phyloP scores from a whole-genome alignment of 2,329 filamentous ascomycete species.

The Colletotrichum gigasporum region DNA sequence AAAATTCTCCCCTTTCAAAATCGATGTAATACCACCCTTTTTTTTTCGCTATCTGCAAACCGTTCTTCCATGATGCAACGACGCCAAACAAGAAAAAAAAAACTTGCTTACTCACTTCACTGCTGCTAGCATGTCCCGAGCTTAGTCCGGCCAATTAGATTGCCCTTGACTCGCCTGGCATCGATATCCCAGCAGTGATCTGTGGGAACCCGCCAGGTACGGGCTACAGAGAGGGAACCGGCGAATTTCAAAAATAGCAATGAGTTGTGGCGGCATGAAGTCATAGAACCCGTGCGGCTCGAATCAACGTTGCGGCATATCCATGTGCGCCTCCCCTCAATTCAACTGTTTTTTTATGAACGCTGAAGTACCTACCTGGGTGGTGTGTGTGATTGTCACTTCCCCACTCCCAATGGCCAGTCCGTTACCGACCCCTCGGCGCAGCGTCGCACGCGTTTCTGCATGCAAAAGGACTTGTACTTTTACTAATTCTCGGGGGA shows the following conservation, averaged over 20 bases:
- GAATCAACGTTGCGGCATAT: background rate
- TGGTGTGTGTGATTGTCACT: slow-evolving; percentile 15
- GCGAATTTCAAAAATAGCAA: background rate
- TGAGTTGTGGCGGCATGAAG: background rate
- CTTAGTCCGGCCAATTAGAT: slow-evolving; percentile 1
- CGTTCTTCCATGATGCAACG: slow-evolving; percentile 11
- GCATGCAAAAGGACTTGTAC: background rate
- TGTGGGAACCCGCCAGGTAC: background rate
- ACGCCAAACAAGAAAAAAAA: background rate
- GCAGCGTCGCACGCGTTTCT: background rate
- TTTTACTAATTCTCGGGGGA: background rate
- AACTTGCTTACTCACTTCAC: slow-evolving; percentile 10
- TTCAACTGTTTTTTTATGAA: too few relatives aligned
- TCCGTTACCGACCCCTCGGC: too few relatives aligned
- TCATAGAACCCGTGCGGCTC: background rate
- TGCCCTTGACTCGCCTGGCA: slow-evolving; percentile 13
- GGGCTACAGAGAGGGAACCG: background rate
- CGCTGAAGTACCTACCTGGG: too few relatives aligned
- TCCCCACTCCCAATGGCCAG: slow-evolving; percentile 25
- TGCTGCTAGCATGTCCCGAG: background rate
- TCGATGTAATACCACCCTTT: slow-evolving; percentile 16
- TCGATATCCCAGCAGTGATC: slow-evolving; percentile 7
- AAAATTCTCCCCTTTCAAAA: slow-evolving; percentile 30
- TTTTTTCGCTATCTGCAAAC: background rate
- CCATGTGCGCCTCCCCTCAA: too few relatives aligned